Evolutionary conservation across 192 early-diverging fungal species (phyloP).

Genomic region (Umbelopsis sp.): DNA sequence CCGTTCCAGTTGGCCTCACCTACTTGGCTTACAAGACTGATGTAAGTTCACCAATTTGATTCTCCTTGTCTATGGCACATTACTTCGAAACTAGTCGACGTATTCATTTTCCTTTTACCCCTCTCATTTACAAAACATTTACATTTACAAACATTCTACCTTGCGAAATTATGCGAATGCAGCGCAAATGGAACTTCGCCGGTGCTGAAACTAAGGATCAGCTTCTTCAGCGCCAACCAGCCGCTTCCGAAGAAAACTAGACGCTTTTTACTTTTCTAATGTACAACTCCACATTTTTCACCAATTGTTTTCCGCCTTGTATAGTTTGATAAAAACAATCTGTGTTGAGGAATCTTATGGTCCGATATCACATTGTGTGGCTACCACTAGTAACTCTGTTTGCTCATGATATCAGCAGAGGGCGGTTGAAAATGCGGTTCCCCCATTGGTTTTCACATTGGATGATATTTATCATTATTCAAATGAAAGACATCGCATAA

Average conservation of each 20-base stretch:
- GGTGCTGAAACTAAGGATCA: conserved; percentile 40
- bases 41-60: conserved; percentile 21
- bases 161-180: not conserved
- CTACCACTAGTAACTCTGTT: not conserved
- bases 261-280: not conserved
- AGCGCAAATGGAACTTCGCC: conserved; percentile 42
- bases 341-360: not conserved
- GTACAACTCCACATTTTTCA: not conserved
- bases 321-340: conserved; percentile 18
- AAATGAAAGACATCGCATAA: no score
- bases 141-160: no score
- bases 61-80: not conserved
- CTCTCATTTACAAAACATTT: not conserved
- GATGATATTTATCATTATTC: not conserved
- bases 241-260: conserved; percentile 28
- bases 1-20: conserved; percentile 37
- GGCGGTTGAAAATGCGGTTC: no score
- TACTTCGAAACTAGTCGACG: not conserved
- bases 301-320: conserved; percentile 19
- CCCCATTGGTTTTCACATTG: not conserved
- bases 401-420: no score
- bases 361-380: not conserved
- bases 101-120: no score
- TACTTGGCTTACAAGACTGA: conserved; percentile 38
- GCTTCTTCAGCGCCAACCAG: conserved; percentile 9